These are phyloP conservation scores for Echites panduratus DNA, from an alignment of 257 asterid species.

Conservation along the genomic window DNA sequence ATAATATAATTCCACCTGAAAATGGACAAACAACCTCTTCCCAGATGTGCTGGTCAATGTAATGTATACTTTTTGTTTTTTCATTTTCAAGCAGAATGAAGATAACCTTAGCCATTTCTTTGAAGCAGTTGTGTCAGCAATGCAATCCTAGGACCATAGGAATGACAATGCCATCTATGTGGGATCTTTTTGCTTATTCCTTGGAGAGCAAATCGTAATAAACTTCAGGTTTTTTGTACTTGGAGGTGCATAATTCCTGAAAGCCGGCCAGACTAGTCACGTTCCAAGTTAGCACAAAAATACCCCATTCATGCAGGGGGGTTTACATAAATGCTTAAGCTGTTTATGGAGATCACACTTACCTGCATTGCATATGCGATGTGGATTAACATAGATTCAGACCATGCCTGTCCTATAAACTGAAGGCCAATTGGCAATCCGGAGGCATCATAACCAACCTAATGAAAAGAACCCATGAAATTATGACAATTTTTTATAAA, in stretches of 20 bases:
- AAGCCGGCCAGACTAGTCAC: conserved; percentile 7
- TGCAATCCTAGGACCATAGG: neutral
- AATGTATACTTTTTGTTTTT: neutral
- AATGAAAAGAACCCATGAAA: neutral
- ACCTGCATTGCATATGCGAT: conserved; percentile 79
- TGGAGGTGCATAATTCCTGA: conserved; percentile 63
- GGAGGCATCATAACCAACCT: conserved; percentile 74
- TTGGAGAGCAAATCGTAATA: conserved; percentile 56
- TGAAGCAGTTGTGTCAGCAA: neutral
- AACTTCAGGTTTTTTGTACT: conserved; percentile 65
- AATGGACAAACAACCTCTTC: neutral
- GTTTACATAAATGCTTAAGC: neutral
- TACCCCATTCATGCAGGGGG: no score
- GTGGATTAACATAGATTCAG: conserved; percentile 66
- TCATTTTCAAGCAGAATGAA: neutral
- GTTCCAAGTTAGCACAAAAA: neutral
- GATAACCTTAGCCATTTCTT: neutral
- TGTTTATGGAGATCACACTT: conserved; percentile 13
- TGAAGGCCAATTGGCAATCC: conserved; percentile 92
- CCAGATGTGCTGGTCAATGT: neutral
- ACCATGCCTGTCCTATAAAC: conserved; percentile 91
- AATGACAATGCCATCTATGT: neutral
- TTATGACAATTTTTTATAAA: neutral
- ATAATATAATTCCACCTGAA: neutral
- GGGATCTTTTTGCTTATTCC: conserved; percentile 13